Evolutionary conservation across 371 early-diverging fungal genomes (phyloP).

Genomic region (Apophysomyces variabilis): DNA sequence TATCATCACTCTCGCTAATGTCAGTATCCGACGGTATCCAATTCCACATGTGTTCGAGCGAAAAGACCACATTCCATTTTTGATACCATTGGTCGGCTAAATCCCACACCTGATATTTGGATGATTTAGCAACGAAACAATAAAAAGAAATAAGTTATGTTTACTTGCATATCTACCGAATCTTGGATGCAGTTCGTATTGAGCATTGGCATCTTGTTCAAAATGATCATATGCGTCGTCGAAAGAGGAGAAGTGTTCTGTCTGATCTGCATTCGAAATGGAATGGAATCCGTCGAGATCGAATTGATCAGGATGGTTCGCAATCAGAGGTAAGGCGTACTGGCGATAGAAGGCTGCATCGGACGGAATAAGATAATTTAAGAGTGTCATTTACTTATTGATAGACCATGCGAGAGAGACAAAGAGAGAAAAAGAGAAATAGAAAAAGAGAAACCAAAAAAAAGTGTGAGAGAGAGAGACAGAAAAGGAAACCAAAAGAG

Average conservation of each 20-base stretch:
- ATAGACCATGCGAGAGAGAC: not conserved
- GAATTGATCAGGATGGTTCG: slow-evolving; percentile 27
- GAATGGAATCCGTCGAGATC: slow-evolving; percentile 46
- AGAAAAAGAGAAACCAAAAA: slow-evolving; percentile 11
- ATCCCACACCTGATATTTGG: slow-evolving; percentile 45
- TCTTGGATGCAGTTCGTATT: slow-evolving; percentile 48
- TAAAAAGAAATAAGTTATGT: slow-evolving; percentile 18
- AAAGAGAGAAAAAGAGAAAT: slow-evolving; percentile 1
- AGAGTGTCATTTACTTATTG: slow-evolving; percentile 19
- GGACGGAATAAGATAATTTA: slow-evolving; percentile 38
- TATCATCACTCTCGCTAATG: slow-evolving; percentile 14
- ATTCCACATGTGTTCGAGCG: slow-evolving; percentile 51
- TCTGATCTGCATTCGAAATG: slow-evolving; percentile 14
- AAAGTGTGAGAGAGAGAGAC: slow-evolving; percentile 7
- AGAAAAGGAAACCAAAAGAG: not conserved
- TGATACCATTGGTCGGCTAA: slow-evolving; percentile 53
- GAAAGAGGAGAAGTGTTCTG: slow-evolving; percentile 8
- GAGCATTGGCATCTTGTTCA: slow-evolving; percentile 33
- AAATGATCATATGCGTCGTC: slow-evolving; percentile 35
- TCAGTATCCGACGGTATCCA: slow-evolving; percentile 25
- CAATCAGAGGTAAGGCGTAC: slow-evolving; percentile 43
- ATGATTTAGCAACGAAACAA: slow-evolving; percentile 12
- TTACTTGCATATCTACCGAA: slow-evolving; percentile 49
- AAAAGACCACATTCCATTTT: slow-evolving; percentile 50
- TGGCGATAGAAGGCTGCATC: slow-evolving; percentile 41